Conservation (phyloP, 2,329 filamentous ascomycete species). For the Colletotrichum tabaci region DNA sequence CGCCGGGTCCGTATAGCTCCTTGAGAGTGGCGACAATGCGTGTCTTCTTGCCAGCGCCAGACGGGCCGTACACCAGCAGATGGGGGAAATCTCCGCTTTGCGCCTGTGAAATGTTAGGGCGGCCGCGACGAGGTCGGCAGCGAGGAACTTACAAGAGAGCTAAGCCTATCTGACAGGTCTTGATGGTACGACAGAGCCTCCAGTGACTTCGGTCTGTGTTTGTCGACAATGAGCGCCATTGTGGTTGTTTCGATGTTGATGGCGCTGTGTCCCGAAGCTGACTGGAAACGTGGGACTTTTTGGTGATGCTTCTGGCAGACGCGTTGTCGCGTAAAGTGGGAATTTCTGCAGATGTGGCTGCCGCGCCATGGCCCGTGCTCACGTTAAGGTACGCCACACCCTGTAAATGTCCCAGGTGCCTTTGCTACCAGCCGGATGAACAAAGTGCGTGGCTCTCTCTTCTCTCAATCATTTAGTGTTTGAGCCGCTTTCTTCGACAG, state of each 20-base stretch:
- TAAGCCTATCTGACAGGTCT: constrained; percentile 88
- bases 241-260: constrained; percentile 40
- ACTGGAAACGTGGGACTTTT: constrained; percentile 35
- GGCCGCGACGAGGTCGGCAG: background rate
- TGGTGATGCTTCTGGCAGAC: constrained; percentile 45
- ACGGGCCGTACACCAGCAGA: constrained; percentile 96
- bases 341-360: constrained; percentile 37
- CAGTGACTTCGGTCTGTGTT: constrained; percentile 80
- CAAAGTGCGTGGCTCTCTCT: background rate
- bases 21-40: constrained; percentile 95
- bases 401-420: background rate
- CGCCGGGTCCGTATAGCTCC: constrained; percentile 93
- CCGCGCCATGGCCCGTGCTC: constrained; percentile 42
- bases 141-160: constrained; percentile 78
- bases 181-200: constrained; percentile 88
- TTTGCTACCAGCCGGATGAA: constrained; percentile 1
- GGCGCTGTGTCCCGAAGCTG: constrained; percentile 24
- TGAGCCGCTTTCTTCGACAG: background rate
- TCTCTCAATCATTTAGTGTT: background rate
- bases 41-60: constrained; percentile 97
- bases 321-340: constrained; percentile 57
- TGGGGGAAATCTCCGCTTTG: constrained; percentile 98
- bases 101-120: constrained; percentile 70
- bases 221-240: constrained; percentile 81
- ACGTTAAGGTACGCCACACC: background rate